phyloP scores from a whole-genome alignment of 192 early-diverging fungal species.

The Coemansia furcata region DNA sequence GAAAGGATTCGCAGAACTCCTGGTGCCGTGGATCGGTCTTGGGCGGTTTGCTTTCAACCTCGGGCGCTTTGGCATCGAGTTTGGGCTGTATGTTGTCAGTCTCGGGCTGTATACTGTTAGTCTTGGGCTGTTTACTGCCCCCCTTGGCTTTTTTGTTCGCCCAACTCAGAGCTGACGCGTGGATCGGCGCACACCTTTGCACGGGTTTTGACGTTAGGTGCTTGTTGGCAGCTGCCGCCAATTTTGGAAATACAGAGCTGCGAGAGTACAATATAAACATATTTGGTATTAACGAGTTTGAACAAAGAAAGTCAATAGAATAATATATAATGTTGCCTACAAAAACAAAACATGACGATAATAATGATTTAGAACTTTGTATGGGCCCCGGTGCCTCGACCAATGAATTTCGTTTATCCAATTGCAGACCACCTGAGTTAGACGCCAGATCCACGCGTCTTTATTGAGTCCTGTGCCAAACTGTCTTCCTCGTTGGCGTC shows the following conservation, averaged over 20 bases:
- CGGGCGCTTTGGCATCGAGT: background rate
- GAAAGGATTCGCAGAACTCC: slow-evolving; percentile 20
- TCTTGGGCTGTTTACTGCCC: background rate
- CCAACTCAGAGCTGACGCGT: background rate
- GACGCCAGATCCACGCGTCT: no score
- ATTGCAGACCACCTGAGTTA: no score
- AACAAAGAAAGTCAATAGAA: background rate
- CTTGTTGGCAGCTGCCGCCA: background rate
- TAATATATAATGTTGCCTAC: background rate
- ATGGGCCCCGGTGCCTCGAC: background rate
- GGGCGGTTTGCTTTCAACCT: background rate
- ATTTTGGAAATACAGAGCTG: background rate
- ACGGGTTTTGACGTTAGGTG: background rate
- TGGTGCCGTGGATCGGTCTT: slow-evolving; percentile 9
- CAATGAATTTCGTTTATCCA: no score
- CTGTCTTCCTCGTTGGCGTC: no score
- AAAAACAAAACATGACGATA: background rate
- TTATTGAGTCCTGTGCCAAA: no score
- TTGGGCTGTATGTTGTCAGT: background rate
- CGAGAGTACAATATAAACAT: background rate
- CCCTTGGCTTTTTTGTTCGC: background rate
- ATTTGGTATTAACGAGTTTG: background rate
- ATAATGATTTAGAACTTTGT: background rate
- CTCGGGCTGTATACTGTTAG: background rate
- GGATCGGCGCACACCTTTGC: background rate